Evolutionary conservation across 441 rosid genomes (phyloP), one percentile per base, ranked within the genome.

Genomic region (Croton laevigatus): DNA sequence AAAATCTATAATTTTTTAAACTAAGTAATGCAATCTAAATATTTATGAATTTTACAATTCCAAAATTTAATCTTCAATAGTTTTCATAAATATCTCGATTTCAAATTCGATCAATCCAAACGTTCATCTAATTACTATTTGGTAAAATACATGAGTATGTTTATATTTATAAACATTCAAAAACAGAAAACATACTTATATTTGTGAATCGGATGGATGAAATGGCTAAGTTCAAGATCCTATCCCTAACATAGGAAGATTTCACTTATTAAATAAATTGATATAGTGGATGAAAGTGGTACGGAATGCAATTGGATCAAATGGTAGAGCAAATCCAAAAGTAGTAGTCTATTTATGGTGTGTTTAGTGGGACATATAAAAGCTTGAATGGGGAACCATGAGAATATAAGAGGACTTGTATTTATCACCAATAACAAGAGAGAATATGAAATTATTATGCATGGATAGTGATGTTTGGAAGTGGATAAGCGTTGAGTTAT

Each of bases 281-380:
- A 74, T 44, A 37, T 36, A 67, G 70, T 52, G 32, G 4, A 12
- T 45, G 52, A 12, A 37, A 44, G 36, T 49, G 22, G 66, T 17
- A 60, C 46, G 63, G 75, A 1, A 27, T 27, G 32, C 32, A 27
- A 27, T 27, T 27, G n/a, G n/a, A n/a, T n/a, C n/a, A 36, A 44
- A 22, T 48, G 22, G 66, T 17, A 60, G 38, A 58, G 75, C 61
- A 51, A 64, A 42, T 4, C 27, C 51, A 38, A 61, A 34, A n/a
- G 23, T 16, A 32, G 52, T 44, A 69, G 34, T 60, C 68, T 22
- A 54, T 73, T 67, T 12, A 1, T 60, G 13, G 11, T 23, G 10
- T 49, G 6, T 62, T 9, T 11, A 32, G 75, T 65, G 82, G 84
- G 80, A 52, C 84, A 76, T 16, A 17, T 44, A 2, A 48, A 61